Percentiles rank a stretch among this genome's conserved stretches.
phyloP scores from a whole-genome alignment of 352 stramenopile genomes.

The Blastocystis sp. region DNA sequence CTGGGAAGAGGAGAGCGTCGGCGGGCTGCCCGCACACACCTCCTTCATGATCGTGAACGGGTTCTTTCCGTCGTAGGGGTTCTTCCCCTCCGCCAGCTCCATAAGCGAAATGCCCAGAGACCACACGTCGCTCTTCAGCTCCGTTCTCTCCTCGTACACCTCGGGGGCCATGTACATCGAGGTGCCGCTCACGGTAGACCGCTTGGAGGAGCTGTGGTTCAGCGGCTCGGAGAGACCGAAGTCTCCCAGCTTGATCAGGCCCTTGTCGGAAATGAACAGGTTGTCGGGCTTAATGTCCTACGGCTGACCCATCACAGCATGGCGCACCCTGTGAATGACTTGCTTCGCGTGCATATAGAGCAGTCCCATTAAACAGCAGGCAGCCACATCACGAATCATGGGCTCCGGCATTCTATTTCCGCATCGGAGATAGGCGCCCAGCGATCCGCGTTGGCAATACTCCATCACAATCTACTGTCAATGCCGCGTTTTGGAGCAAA shows the following conservation, averaged over 20 bases:
- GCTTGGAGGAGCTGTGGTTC: conserved; percentile 92
- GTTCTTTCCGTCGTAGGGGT: conserved; percentile 90
- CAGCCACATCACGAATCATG: conserved; percentile 51
- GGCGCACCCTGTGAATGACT: conserved; percentile 71
- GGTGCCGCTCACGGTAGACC: conserved; percentile 79
- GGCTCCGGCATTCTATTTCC: conserved; percentile 41
- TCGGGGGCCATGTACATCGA: conserved; percentile 80
- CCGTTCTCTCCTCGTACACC: no score
- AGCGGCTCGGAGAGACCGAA: conserved; percentile 85
- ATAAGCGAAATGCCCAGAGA: conserved; percentile 80
- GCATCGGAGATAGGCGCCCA: conserved; percentile 69
- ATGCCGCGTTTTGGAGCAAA: background rate
- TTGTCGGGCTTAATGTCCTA: conserved; percentile 73
- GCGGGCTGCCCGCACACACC: conserved; percentile 95
- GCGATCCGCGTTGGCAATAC: conserved; percentile 69
- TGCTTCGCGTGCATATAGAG: conserved; percentile 70
- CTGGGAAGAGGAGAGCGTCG: conserved; percentile 81
- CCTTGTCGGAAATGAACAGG: conserved; percentile 71
- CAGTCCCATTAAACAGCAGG: conserved; percentile 71
- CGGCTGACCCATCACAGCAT: background rate
- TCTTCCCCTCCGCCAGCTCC: conserved; percentile 92
- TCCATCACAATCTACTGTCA: conserved; percentile 72
- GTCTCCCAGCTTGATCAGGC: conserved; percentile 72
- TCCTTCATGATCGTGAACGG: conserved; percentile 85
- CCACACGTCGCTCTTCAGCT: no score